Evolutionary conservation across 129 eudicot species (phyloP), one percentile per base, ranked within the genome.

Genomic region (Flaveria bidentis): DNA sequence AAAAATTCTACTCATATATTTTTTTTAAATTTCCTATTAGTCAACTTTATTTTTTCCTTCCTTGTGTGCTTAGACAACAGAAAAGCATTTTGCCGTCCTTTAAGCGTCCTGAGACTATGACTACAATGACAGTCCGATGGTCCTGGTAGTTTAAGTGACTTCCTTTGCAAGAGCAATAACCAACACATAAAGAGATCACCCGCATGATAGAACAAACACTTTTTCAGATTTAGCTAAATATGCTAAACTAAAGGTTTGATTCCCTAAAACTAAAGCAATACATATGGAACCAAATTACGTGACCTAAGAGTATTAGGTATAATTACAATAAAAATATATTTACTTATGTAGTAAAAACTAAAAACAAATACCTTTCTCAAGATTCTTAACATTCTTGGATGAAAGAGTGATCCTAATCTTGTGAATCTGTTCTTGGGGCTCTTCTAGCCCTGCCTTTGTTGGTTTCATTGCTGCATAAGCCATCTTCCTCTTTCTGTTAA

Each of bases 391-490:
- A 17, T 87, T 89, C 70, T 94, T 94, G 4, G 98, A 94, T 6
- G 96, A 91, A n/a, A 94, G 96, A 36, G 98, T 94, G 73, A 94
- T 94, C 84, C 97, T 83, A 39, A 94, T 94, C 96, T 91, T 94
- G 81, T 94, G 97, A 73, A 85, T 83, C 77, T 79, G 85, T 79
- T 91, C 98, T 52, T 74, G 88, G 88, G 96, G 70, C 78, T 94
- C 98, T 82, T 94, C 98, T 56, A 88, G 66, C 71, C 97, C 96
- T 3, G 86, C 83, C 82, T 94, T 94, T 4, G 98, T 78, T 17
- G 96, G 88, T 85, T 93, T 93, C 93, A 93, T 84, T 17, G 91
- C 84, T 78, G 96, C 91, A 74, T 85, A 93, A 69, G 96, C 98
- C 96, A 86, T 88, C 62, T 76, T 84, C 55, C 71, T 33, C 77